Base-by-base conservation (phyloP, 2,329 filamentous ascomycete species). In the Orbilia oligospora region DNA sequence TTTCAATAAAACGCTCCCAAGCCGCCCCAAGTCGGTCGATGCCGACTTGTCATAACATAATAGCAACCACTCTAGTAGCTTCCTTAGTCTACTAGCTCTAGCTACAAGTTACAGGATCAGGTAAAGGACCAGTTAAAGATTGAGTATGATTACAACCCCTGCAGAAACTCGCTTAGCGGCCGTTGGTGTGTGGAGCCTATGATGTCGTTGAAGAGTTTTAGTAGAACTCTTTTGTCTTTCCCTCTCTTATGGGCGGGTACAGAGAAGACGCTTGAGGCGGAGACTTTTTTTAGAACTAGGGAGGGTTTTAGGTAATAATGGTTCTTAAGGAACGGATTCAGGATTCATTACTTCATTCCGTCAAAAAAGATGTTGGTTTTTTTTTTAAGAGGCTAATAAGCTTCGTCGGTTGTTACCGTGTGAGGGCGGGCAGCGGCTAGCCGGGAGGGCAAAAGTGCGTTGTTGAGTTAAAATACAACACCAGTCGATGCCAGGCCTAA, bases 161-260 rank as follows among this genome's bases (percentile, higher is more conserved):
- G 65, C 51, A 24, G 30, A 18, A 49, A 61, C 24, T 65, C 63
- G 44, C 51, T 75, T 75, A 67, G 18, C 24, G 41, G 38, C 63
- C 53, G 44, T 33, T 51, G 33, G 33, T 44, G 14, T 4, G 71
- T 61, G 51, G 63, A 22, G 51, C 12, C 63, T 41, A 75, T 68
- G 71, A 75, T 67, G 63, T 75, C 71, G 63, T 68, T 68, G 24
- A 63, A 67, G 49, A 61, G 51, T 53, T 68, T 44, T 61, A 67
- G 44, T n/a, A 20, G 16, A 10, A 5, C 20, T 41, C 9, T 46
- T 20, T 20, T 46, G n/a, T 46, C 6, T 20, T 46, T 18, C 6
- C 10, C 20, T 20, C n/a, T 46, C 4, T 16, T 41, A 41, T 14
- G 9, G 38, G 33, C 9, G 33, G 33, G 33, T 36, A 36, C 33